These are phyloP conservation scores for Boletus edulis DNA, from an alignment of 768 basidiomycete genomes.

Conservation along the genomic window DNA sequence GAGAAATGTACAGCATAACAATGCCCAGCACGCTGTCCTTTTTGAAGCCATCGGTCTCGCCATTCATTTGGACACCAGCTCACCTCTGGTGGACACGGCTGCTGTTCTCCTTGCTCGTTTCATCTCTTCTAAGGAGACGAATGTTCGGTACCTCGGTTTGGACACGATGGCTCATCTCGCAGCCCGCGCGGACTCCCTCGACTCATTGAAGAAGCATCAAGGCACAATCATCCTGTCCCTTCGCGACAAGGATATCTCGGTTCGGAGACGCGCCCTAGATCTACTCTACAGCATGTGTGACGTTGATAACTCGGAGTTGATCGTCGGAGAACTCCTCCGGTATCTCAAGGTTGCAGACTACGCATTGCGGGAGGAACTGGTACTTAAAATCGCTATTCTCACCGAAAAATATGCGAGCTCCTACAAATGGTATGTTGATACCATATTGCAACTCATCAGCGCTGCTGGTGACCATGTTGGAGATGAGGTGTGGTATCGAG, in stretches of 20 bases:
- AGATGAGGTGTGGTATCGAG: slow-evolving; percentile 99
- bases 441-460: slow-evolving; percentile 92
- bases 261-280: slow-evolving; percentile 90
- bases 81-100: slow-evolving; percentile 82
- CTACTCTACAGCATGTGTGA: slow-evolving; percentile 99
- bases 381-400: slow-evolving; percentile 95
- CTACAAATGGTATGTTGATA: slow-evolving; percentile 99
- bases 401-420: slow-evolving; percentile 99
- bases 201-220: slow-evolving; percentile 93
- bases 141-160: slow-evolving; percentile 94
- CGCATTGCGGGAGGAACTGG: slow-evolving; percentile 96
- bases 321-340: slow-evolving; percentile 91
- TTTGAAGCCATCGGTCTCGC: slow-evolving; percentile 97
- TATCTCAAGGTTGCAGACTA: slow-evolving; percentile 98
- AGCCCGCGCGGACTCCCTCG: slow-evolving; percentile 86
- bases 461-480: slow-evolving; percentile 98
- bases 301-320: slow-evolving; percentile 91
- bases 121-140: slow-evolving; percentile 97
- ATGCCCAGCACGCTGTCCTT: slow-evolving; percentile 96
- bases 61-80: slow-evolving; percentile 92
- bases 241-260: slow-evolving; percentile 96
- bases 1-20: slow-evolving; percentile 96
- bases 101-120: slow-evolving; percentile 92
- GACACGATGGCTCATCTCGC: slow-evolving; percentile 99
- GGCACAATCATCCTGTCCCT: slow-evolving; percentile 92